Conservation (phyloP, 805 yeast species). For the Starmerella potacharoeniae region DNA sequence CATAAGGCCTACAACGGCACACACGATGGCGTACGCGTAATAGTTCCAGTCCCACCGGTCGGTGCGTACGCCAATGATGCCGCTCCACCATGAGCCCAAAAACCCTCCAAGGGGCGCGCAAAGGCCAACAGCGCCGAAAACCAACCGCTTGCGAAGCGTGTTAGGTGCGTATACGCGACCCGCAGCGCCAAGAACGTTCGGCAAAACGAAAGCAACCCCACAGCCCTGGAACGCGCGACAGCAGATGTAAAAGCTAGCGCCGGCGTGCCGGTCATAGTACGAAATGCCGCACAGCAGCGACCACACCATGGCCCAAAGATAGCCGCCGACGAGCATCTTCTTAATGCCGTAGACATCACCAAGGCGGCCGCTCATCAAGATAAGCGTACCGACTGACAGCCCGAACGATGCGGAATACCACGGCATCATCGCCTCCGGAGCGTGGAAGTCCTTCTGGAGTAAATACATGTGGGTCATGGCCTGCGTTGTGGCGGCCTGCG, state of each 20-base stretch:
- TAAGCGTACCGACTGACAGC: constrained; percentile 61
- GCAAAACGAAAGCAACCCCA: constrained; percentile 49
- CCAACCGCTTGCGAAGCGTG: constrained; percentile 37
- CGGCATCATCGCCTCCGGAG: constrained; percentile 27
- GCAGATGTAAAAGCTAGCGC: constrained; percentile 23
- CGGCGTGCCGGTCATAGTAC: constrained; percentile 32
- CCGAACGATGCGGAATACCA: constrained; percentile 70
- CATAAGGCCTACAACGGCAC: constrained; percentile 6
- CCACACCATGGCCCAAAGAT: constrained; percentile 47
- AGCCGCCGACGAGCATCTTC: constrained; percentile 43
- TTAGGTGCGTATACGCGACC: constrained; percentile 29
- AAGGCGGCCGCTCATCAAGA: constrained; percentile 52
- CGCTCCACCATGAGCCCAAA: constrained; percentile 39
- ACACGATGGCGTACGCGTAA: constrained; percentile 35
- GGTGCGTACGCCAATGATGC: constrained; percentile 19
- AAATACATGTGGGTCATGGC: constrained; percentile 25
- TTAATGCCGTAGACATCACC: constrained; percentile 66
- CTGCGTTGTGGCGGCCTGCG: constrained; percentile 32
- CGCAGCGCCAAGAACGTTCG: constrained; percentile 48
- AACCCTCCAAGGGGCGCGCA: constrained; percentile 54
- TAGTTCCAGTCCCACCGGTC: constrained; percentile 28
- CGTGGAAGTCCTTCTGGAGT: constrained; percentile 28
- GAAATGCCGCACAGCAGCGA: constrained; percentile 50
- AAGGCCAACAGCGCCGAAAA: constrained; percentile 47
- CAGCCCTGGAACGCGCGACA: constrained; percentile 56